Conservation (phyloP, 371 early-diverging fungal genomes). For the Mortierella sp. region DNA sequence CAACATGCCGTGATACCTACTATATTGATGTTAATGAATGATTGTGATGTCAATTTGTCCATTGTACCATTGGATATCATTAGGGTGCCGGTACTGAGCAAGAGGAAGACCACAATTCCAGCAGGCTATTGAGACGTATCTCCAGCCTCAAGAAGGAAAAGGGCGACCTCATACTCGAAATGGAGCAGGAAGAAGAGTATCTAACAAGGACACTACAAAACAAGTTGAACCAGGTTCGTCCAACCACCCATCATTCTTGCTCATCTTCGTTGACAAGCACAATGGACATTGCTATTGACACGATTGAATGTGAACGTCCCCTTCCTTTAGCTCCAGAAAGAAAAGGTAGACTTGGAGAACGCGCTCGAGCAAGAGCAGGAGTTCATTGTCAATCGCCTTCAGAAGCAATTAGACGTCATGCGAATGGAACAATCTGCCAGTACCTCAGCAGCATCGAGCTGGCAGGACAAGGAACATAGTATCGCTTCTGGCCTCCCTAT, state of each 20-base stretch:
- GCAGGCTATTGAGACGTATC: constrained; percentile 72
- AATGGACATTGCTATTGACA: neutral
- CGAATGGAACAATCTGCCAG: constrained; percentile 54
- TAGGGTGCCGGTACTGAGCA: constrained; percentile 74
- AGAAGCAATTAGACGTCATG: constrained; percentile 69
- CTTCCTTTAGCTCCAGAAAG: constrained; percentile 69
- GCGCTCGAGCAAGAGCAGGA: constrained; percentile 88
- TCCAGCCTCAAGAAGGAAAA: constrained; percentile 78
- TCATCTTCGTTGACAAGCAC: neutral
- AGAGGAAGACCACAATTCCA: constrained; percentile 79
- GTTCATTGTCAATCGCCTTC: constrained; percentile 79
- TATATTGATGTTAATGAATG: neutral
- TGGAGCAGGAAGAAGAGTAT: constrained; percentile 82
- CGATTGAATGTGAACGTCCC: neutral
- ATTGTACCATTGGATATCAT: constrained; percentile 5
- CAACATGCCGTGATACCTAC: neutral
- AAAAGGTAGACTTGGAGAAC: constrained; percentile 85
- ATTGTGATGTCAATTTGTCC: no score
- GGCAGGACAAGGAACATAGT: constrained; percentile 46
- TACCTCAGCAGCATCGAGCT: constrained; percentile 57
- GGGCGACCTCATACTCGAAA: constrained; percentile 70
- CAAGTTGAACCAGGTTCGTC: constrained; percentile 69
- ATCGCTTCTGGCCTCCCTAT: constrained; percentile 39
- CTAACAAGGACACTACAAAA: constrained; percentile 80
- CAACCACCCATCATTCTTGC: no score